These are phyloP conservation scores for Penicillium sp. DNA, from an alignment of 2,329 filamentous ascomycete genomes.

Conservation along the genomic window DNA sequence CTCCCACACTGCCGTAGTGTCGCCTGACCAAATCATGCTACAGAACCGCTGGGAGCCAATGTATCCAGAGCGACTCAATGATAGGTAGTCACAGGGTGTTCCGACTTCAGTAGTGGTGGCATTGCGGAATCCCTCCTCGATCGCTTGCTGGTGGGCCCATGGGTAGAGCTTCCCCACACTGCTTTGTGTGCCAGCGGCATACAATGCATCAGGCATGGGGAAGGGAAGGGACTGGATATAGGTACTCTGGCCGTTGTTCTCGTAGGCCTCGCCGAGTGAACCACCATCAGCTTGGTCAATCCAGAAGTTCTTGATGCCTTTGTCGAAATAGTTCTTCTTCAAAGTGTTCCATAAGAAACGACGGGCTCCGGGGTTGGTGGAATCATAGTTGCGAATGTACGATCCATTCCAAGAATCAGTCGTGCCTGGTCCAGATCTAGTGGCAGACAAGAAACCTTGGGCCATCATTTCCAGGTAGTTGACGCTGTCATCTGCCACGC, in stretches of 20 bases:
- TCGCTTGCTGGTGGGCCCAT: conserved; percentile 56
- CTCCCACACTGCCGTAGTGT: conserved; percentile 63
- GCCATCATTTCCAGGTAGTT: conserved; percentile 63
- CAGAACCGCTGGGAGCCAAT: conserved; percentile 62
- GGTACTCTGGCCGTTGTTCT: conserved; percentile 55
- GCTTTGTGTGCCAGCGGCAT: conserved; percentile 63
- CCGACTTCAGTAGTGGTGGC: conserved; percentile 54
- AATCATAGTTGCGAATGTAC: conserved; percentile 59
- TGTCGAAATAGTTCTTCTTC: conserved; percentile 60
- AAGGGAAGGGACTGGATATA: conserved; percentile 37
- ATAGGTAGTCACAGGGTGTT: conserved; percentile 40
- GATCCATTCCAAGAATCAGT: conserved; percentile 60
- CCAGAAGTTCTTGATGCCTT: conserved; percentile 66
- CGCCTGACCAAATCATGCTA: conserved; percentile 62
- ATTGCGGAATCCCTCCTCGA: conserved; percentile 58
- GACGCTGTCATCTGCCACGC: conserved; percentile 57
- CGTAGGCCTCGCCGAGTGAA: conserved; percentile 35
- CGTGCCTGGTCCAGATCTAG: conserved; percentile 58
- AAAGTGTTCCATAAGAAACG: conserved; percentile 60
- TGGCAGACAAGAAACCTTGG: conserved; percentile 58
- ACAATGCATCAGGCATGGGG: conserved; percentile 37
- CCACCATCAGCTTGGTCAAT: conserved; percentile 64
- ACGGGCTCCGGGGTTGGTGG: conserved; percentile 61
- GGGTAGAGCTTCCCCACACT: conserved; percentile 63
- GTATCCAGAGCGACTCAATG: conserved; percentile 57